Evolutionary conservation across 2,329 filamentous ascomycete genomes (phyloP).

Genomic region (Neopestalotiopsis rosae): DNA sequence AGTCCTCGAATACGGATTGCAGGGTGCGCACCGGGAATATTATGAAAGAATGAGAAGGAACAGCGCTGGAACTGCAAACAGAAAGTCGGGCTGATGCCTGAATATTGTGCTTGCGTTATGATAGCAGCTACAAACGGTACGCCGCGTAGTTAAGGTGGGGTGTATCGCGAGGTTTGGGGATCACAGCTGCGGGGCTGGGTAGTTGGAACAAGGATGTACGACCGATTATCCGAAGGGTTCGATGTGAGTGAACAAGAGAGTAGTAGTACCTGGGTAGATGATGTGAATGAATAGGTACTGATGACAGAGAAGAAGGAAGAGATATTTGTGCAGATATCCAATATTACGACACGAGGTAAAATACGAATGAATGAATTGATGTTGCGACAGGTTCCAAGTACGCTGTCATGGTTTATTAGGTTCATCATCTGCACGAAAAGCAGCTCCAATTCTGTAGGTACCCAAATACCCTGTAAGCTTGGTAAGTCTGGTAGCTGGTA

Average conservation of each 20-base stretch:
- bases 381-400: background rate
- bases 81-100: constrained; percentile 1
- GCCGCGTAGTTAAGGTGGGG: constrained; percentile 12
- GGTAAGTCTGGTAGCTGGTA: background rate
- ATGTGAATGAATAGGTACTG: too few species aligned
- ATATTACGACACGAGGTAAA: background rate
- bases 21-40: background rate
- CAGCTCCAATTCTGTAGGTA: background rate
- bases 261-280: too few species aligned
- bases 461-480: background rate
- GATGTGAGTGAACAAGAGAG: background rate
- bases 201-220: background rate
- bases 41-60: background rate
- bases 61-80: background rate
- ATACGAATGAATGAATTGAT: background rate
- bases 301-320: too few species aligned
- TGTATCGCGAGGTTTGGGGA: constrained; percentile 14
- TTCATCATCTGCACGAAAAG: background rate
- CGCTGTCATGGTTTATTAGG: background rate
- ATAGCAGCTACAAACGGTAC: background rate
- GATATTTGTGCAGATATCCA: too few species aligned
- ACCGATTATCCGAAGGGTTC: constrained; percentile 4
- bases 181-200: constrained; percentile 13
- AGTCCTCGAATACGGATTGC: background rate
- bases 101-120: constrained; percentile 2